Evolutionary conservation across 2,329 filamentous ascomycete genomes (phyloP).

Genomic region (Aplosporella prunicola): DNA sequence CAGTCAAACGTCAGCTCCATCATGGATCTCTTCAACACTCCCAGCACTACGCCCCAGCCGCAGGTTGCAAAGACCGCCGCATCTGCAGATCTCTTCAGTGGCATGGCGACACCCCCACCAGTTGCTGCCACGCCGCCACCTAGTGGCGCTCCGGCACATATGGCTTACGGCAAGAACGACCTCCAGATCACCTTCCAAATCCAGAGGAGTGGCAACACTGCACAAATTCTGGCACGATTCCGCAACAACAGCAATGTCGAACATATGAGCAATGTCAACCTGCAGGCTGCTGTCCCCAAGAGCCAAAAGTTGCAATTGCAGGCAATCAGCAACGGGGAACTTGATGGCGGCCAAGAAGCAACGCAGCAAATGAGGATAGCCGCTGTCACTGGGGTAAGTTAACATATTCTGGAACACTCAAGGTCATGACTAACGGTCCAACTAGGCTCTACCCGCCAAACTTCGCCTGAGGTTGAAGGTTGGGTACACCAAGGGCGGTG

Average conservation of each 20-base stretch:
- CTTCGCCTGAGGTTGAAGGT: conserved; percentile 80
- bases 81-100: conserved; percentile 34
- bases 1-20: conserved; percentile 50
- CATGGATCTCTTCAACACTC: conserved; percentile 73
- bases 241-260: conserved; percentile 61
- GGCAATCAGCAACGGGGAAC: conserved; percentile 71
- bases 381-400: conserved; percentile 79
- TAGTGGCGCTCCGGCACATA: conserved; percentile 44
- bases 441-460: conserved; percentile 54
- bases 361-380: conserved; percentile 80
- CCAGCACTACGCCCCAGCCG: conserved; percentile 31
- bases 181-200: conserved; percentile 72
- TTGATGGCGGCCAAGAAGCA: conserved; percentile 70
- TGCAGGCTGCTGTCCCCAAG: conserved; percentile 95
- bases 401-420: conserved; percentile 6
- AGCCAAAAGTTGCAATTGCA: conserved; percentile 88
- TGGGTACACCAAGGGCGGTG: conserved; percentile 62
- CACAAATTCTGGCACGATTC: conserved; percentile 79
- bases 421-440: too few relatives aligned
- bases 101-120: conserved; percentile 39
- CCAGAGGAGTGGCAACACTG: conserved; percentile 69
- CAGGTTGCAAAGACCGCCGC: conserved; percentile 29
- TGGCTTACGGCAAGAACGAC: conserved; percentile 80
- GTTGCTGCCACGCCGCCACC: conserved; percentile 32
- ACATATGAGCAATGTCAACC: conserved; percentile 61